Evolutionary conservation across 495 filamentous ascomycete species (phyloP), one percentile per base, ranked within the genome.

Genomic region (Friedmanniomyces endolithicus): DNA sequence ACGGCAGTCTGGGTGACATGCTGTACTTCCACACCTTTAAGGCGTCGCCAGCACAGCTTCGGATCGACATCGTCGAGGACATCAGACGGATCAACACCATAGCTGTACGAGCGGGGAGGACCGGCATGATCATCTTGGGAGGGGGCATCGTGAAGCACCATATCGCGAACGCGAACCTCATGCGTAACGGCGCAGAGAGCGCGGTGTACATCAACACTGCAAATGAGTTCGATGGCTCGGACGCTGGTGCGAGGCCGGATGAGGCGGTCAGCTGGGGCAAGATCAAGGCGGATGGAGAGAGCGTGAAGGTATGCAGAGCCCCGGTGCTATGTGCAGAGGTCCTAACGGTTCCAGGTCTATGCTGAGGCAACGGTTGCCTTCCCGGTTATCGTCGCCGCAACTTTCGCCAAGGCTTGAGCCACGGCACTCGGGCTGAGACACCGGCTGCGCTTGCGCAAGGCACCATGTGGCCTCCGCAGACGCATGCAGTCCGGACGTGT

Each of bases 241-340:
- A 98, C 75, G 90, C 94, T 1, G 92, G 94, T 0, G 92, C 94
- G 1, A 76, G 94, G 46, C 94, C 94, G 7, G 92, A 97, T 62
- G 92, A 98, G 70, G 92, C 92, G 0, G 87, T 98, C 14, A 94
- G 87, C 60, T 98, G 94, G 92, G 92, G 92, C 4, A 97, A 98
- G 76, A 95, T 98, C 68, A 95, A 90, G 67, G 73, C 79, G 20
- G 86, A 84, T 39, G 94, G 78, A 0, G 79, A 88, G 53, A 83
- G 83, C 53, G 90, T 96, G 49, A 96, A 97, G 79, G 85, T 87
- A 62, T 50, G 71, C 60, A 9, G 7, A 25, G 14, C 1, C 11
- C 48, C 31, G 23, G 8, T 25, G 20, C n/a, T 11, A 23, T 25
- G 7, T 37, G 24, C 1, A 14, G 19, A 12, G 12, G 37, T 25